Base-by-base conservation (phyloP, 164 flowering plant genomes). In the Taxillus chinensis region DNA sequence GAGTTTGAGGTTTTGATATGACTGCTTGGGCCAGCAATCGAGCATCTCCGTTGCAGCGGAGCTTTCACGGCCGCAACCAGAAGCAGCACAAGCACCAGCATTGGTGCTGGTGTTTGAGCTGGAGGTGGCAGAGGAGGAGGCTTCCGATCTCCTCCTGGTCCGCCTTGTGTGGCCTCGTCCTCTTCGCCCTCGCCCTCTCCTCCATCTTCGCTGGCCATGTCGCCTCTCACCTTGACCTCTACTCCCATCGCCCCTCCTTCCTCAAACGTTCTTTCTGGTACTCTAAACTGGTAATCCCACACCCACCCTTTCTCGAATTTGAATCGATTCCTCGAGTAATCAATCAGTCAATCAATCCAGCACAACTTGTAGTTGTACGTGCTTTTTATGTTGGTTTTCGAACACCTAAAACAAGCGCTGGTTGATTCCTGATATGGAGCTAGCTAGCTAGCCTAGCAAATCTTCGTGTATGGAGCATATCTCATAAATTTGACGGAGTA, bases 181-280 rank as follows among this genome's bases (percentile, higher is more conserved):
- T 93, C 2, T 93, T 90, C 57, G 81, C 70, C 8, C 51, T 93
- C 57, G 95, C 96, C 38, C 69, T 93, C 67, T 78, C 89, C 60
- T 93, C 99, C 11, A 68, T 93, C 41, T 81, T 86, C 68, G 84
- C 85, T 10, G 96, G 97, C 4, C 87, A 89, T 63, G 76, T 89
- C 42, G 95, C 81, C 1, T 83, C 95, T 65, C 79, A 90, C 76
- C 82, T 88, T 16, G 97, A 90, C 39, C 80, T 86, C 85, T 85
- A 93, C 72, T 82, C 95, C 5, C 89, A 85, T 62, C 78, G 80
- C 27, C 27, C 27, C 27, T 27, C 27, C 27, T 27, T 27, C 27
- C 65, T 90, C 51, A 72, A 77, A n/a, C 79, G 78, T 60, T 79
- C 62, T 41, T 62, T 70, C 63, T 48, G 9, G 13, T 48, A 48